Percentiles rank a stretch among this genome's conserved stretches.
These are phyloP conservation scores for Acer saccharum DNA, from an alignment of 345 rosid species.

Conservation along the genomic window DNA sequence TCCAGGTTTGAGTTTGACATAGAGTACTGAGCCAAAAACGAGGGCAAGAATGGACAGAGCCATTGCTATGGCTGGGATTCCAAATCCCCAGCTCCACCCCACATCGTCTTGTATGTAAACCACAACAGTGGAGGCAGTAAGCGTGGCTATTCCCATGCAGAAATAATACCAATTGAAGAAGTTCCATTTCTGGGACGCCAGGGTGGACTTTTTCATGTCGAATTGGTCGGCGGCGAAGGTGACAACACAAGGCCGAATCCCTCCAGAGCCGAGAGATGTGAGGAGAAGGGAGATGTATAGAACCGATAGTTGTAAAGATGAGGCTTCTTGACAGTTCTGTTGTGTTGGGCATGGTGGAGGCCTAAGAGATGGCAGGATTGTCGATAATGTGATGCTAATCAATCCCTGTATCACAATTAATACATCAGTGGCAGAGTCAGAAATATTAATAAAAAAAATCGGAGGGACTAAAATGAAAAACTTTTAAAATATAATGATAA, in stretches of 20 bases:
- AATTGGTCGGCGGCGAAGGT: constrained; percentile 71
- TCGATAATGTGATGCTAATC: constrained; percentile 53
- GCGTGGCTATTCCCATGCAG: constrained; percentile 57
- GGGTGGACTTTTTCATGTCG: constrained; percentile 43
- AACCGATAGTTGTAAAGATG: constrained; percentile 41
- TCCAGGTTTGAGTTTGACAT: constrained; percentile 49
- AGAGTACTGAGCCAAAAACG: constrained; percentile 43
- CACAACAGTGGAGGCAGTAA: constrained; percentile 56
- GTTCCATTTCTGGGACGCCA: constrained; percentile 44
- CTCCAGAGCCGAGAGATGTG: constrained; percentile 55
- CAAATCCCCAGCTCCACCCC: constrained; percentile 73
- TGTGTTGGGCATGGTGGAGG: constrained; percentile 60
- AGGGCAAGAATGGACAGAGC: constrained; percentile 43
- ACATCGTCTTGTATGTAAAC: constrained; percentile 68
- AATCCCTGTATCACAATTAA: constrained; percentile 40
- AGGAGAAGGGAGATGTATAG: constrained; percentile 61
- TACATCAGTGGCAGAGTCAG: no score
- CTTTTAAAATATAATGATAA: no score
- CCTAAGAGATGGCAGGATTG: constrained; percentile 50
- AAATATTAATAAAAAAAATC: no score
- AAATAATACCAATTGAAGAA: constrained; percentile 77
- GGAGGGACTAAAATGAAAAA: no score
- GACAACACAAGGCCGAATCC: constrained; percentile 63
- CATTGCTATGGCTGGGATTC: constrained; percentile 62
- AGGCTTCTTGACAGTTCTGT: constrained; percentile 54